Percentiles rank a stretch among this genome's conserved stretches.
Evolutionary conservation across 768 basidiomycete genomes (phyloP).

Genomic region (Pulveroboletus sp.): DNA sequence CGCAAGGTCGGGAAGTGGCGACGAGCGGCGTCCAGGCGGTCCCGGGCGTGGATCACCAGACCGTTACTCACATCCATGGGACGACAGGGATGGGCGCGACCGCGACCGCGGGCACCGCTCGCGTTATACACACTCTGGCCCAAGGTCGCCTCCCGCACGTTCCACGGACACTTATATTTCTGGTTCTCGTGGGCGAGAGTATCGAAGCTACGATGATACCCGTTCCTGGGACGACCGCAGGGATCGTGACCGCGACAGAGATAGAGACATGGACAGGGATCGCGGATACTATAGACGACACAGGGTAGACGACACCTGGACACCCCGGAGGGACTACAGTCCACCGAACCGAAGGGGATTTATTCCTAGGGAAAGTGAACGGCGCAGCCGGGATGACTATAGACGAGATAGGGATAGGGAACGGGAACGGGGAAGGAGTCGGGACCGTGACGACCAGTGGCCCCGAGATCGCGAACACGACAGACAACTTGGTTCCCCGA

Average conservation of each 20-base stretch:
- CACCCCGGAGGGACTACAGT: slow-evolving; percentile 15
- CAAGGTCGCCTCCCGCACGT: slow-evolving; percentile 17
- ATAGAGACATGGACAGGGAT: slow-evolving; percentile 23
- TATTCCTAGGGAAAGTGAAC: slow-evolving; percentile 11
- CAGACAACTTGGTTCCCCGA: slow-evolving; percentile 15
- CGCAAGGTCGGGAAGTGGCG: slow-evolving; percentile 17
- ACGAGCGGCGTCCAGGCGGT: slow-evolving; percentile 22
- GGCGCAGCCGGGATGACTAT: slow-evolving; percentile 23
- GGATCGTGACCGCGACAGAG: slow-evolving; percentile 19
- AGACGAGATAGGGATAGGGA: slow-evolving; percentile 21
- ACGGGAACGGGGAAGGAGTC: slow-evolving; percentile 19
- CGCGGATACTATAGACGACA: slow-evolving; percentile 17
- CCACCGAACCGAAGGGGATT: slow-evolving; percentile 17
- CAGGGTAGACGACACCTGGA: slow-evolving; percentile 15
- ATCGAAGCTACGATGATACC: slow-evolving; percentile 19
- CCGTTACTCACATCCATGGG: slow-evolving; percentile 17
- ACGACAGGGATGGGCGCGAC: slow-evolving; percentile 20
- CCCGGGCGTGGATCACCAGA: slow-evolving; percentile 25
- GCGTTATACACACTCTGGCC: slow-evolving; percentile 13
- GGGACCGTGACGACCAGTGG: slow-evolving; percentile 21
- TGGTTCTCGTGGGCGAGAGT: slow-evolving; percentile 18
- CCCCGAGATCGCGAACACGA: slow-evolving; percentile 22
- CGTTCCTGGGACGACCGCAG: slow-evolving; percentile 23
- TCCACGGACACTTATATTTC: slow-evolving; percentile 14
- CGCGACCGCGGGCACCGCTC: slow-evolving; percentile 19